Base-by-base conservation (phyloP, 495 filamentous ascomycete species). In the Penicillium pancosmium region DNA sequence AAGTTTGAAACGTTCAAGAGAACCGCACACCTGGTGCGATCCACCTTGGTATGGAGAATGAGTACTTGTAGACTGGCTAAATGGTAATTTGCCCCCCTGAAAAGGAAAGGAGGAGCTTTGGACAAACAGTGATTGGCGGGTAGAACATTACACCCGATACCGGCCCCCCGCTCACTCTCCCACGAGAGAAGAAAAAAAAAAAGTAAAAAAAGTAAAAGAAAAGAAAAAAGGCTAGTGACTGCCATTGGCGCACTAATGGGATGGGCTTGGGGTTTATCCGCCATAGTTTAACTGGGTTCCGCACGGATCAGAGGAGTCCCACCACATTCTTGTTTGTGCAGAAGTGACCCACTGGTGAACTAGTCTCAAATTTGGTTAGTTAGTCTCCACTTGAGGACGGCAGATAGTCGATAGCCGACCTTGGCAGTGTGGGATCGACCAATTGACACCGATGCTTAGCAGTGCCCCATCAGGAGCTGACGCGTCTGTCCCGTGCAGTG, bases 401-500 rank as follows among this genome's bases (percentile, higher is more conserved):
- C 74, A 77, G 74, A 77, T 78, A 72, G 70, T 78, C 75, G 75
- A 78, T 76, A 78, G 75, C 73, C 75, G 72, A 71, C 57, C 73
- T 78, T 76, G 74, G 74, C 73, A 63, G 15, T 31, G 12, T n/a
- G 16, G 55, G 68, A 74, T 75, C 52, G 61, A 54, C 75, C 75
- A 78, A 75, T 78, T 46, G 67, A 7, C 48, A 12, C 19, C n/a
- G 6, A 8, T 5, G 25, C n/a, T 25, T 13, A 25, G 4, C 1
- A 1, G 3, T 1, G 57, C 15, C 57, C 68, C 71, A 68, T 66
- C 15, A 56, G 12, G 52, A 74, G 74, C 74, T 76, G 70, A 77
- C 74, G 74, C 74, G 73, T 77, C 67, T 62, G 63, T 72, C 66
- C 68, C 68, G 61, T 65, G 58, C 58, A 60, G 56, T 57, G 62